Base-by-base conservation (phyloP, 176 grass and related monocot species). In the Melocanna baccifera region DNA sequence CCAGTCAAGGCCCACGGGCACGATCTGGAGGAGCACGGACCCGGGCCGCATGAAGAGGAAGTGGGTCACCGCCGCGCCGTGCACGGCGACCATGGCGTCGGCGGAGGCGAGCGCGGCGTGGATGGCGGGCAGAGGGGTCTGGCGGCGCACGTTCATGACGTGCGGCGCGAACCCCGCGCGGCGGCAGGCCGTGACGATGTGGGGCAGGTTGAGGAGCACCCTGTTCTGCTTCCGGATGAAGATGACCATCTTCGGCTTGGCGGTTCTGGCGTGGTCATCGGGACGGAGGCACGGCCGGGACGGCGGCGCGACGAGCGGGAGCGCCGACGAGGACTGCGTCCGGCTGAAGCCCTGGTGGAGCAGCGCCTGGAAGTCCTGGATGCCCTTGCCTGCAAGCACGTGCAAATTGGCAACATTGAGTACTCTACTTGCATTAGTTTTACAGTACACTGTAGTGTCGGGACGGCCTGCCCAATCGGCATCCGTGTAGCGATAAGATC, bases 1-100 rank as follows among this genome's bases (percentile, higher is more conserved):
- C 96, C 93, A 95, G 76, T 98, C 96, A 45, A 98, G 91, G 0
- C 96, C 96, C 2, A 95, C 87, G 40, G 96, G 96, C 41, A 98
- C 96, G 80, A 98, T 84, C 85, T 98, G 96, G 15, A 98, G 86
- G 1, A 98, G 91, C 45, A 98, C 89, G 0, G 96, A 83, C 9
- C 87, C 80, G 0, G 96, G 93, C 5, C 85, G 89, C 92, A 98
- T 91, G 87, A 98, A 95, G 46, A 98, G 87, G 80, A 98, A 95
- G 84, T 98, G 92, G 4, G 96, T 98, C 41, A 98, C 90, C 16
- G 93, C 96, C 0, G 96, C 96, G 28, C 96, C 96, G 46, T 98
- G 96, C 65, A 98, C 93, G 70, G 93, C 96, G 52, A 98, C 75
- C 96, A 98, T 92, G 51, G 83, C 93, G 84, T 95, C 91, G 2